Evolutionary conservation across 305 asterid species (phyloP), one percentile per base, ranked within the genome.

Genomic region (Fraxinus sp.): DNA sequence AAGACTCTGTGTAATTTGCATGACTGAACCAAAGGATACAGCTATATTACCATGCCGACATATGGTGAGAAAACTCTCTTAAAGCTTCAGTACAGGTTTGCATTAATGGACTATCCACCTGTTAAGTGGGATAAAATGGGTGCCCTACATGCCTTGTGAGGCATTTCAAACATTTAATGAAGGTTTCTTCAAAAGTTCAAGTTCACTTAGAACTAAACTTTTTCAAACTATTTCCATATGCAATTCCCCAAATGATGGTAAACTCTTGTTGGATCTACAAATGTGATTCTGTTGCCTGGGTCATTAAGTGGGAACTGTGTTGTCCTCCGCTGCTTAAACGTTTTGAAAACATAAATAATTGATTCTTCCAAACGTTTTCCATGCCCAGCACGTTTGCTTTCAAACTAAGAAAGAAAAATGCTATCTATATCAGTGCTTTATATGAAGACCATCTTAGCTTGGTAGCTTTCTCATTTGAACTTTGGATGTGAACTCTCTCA

Each of bases 11-110:
- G 92, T 92, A 37, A 86, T 92, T 78, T 92, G 95, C 93, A 89
- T 92, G 97, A 89, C 92, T 24, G 93, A 92, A 81, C 92, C 90
- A 13, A 92, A 91, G 86, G 92, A 90, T 79, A 89, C 88, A 46
- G 92, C 92, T 4, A 88, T 92, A 80, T 89, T 92, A 82, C 97
- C 97, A 46, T 92, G 97, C 90, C 89, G 94, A 79, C 97, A 92
- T 85, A 86, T 92, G 93, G 97, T 92, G 87, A 86, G 89, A 70
- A 11, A 30, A 28, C 22, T 70, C 5, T 30, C 22, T 70, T 30
- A 70, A 70, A 70, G 37, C 75, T 70, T 70, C 39, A 13, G 9
- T 70, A 68, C 18, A 28, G 11, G 37, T 68, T 10, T 14, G 30
- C 74, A 8, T 70, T 13, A 13, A 30, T 30, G 32, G 16, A 62